Percentiles rank a stretch among this genome's conserved stretches.
Evolutionary conservation across 2,329 filamentous ascomycete genomes (phyloP).

Genomic region (Aureobasidium sp.): DNA sequence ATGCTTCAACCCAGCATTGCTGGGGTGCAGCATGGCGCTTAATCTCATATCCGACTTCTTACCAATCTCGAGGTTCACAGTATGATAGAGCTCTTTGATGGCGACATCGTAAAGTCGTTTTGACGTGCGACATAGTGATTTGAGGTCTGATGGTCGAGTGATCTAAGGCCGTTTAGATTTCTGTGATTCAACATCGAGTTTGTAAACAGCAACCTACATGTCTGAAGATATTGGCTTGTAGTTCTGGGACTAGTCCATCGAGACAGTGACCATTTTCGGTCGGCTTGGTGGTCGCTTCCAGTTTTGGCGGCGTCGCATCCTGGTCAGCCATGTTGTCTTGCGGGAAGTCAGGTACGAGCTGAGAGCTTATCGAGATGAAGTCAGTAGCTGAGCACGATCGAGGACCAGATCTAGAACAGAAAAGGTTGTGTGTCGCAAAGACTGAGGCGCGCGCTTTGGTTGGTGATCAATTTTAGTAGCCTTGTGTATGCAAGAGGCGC

Average conservation of each 20-base stretch:
- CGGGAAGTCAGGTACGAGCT: background rate
- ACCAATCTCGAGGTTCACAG: conserved; percentile 42
- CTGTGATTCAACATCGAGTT: background rate
- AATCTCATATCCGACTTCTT: conserved; percentile 37
- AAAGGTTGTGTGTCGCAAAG: background rate
- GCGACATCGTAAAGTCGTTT: conserved; percentile 42
- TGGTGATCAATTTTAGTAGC: background rate
- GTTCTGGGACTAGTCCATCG: background rate
- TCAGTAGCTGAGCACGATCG: background rate
- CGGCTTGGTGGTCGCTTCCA: background rate
- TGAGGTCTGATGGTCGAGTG: conserved; percentile 41
- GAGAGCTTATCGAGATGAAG: background rate
- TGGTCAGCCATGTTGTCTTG: background rate
- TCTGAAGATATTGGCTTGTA: background rate
- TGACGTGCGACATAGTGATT: conserved; percentile 40
- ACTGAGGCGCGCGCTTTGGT: conserved; percentile 11
- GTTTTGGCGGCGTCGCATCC: background rate
- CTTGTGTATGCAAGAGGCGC: conserved; percentile 3
- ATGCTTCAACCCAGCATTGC: conserved; percentile 41
- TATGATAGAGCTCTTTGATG: conserved; percentile 39
- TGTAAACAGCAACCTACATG: background rate
- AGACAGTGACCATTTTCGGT: background rate
- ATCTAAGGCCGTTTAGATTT: conserved; percentile 26
- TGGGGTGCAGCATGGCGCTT: conserved; percentile 39
- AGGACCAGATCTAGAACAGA: background rate